Evolutionary conservation across 2,329 filamentous ascomycete genomes (phyloP), one percentile per base, ranked within the genome.

Genomic region (Pyrenophora seminiperda): DNA sequence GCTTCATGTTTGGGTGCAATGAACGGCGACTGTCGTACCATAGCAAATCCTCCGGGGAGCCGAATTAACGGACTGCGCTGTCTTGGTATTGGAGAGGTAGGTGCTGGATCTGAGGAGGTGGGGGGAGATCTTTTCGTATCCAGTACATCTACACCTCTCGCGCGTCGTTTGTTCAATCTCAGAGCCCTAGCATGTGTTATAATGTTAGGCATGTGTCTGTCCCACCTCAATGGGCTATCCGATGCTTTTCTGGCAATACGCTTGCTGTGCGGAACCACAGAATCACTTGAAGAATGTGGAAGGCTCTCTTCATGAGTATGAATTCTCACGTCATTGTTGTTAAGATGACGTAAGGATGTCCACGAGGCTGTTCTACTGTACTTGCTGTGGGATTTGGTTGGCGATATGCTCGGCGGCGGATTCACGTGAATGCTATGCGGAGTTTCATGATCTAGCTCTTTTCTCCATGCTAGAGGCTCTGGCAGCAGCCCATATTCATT

Each of bases 401-500:
- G 36, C 4, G 39, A 11, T 31, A 18, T 31, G 7, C 40, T 32
- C 4, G 40, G 38, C n/a, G 27, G 15, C n/a, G 4, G 17, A 15
- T 42, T 45, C 6, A 33, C 22, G 7, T 47, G 56, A 3, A 33
- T 17, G 30, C 41, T 55, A 7, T 33, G 42, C 27, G 22, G 13
- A 27, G 24, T 10, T 27, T 7, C 24, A 10, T 27, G 50, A 20
- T 29, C 34, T 32, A 1, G 54, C 41, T 5, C 30, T 48, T 36
- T 62, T 65, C 34, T 60, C 64, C 67, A 66, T 5, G 53, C 45
- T 13, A 66, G 44, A 3, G 61, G 64, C 14, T 19, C 53, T 34
- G 45, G 31, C 6, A 42, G 15, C 34, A 41, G 17, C n/a, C 42
- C 31, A 7, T 37, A 31, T 9, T 33, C 24, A 9, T 20, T 48